Conservation (phyloP, 2,329 filamentous ascomycete genomes). For the Teratosphaeria nubilosa region DNA sequence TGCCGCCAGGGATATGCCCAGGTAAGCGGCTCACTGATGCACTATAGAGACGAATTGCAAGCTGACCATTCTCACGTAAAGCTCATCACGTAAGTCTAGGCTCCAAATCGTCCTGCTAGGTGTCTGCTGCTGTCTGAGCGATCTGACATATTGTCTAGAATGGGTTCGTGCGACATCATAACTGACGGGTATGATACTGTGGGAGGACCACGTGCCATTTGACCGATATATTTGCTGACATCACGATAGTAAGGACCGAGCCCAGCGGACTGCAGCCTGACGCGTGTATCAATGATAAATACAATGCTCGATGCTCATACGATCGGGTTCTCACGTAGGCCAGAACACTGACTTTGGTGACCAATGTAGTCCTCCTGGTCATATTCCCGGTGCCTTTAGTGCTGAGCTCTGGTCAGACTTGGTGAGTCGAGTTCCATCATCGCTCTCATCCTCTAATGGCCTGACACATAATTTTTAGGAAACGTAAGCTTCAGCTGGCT, state of each 20-base stretch:
- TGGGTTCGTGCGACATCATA: conserved; percentile 79
- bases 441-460: neutral
- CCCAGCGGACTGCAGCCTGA: neutral
- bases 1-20: conserved; percentile 84
- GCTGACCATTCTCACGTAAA: neutral
- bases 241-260: neutral
- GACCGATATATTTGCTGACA: neutral
- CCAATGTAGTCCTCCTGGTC: conserved; percentile 55
- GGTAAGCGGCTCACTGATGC: conserved; percentile 51
- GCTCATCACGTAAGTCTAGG: neutral
- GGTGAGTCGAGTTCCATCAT: conserved; percentile 18
- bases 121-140: neutral
- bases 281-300: too few relatives aligned
- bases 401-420: conserved; percentile 61
- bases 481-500: conserved; percentile 69
- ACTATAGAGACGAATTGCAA: neutral
- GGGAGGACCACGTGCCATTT: neutral
- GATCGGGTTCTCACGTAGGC: too few relatives aligned
- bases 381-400: conserved; percentile 86
- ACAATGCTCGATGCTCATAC: too few relatives aligned
- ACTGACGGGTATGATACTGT: conserved; percentile 49
- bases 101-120: neutral
- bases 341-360: neutral
- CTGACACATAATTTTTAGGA: conserved; percentile 21
- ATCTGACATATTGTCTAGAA: conserved; percentile 25